Percentiles rank a stretch among this genome's conserved stretches.
phyloP scores from a whole-genome alignment of 352 stramenopile genomes.

The Peronospora belbahrii region DNA sequence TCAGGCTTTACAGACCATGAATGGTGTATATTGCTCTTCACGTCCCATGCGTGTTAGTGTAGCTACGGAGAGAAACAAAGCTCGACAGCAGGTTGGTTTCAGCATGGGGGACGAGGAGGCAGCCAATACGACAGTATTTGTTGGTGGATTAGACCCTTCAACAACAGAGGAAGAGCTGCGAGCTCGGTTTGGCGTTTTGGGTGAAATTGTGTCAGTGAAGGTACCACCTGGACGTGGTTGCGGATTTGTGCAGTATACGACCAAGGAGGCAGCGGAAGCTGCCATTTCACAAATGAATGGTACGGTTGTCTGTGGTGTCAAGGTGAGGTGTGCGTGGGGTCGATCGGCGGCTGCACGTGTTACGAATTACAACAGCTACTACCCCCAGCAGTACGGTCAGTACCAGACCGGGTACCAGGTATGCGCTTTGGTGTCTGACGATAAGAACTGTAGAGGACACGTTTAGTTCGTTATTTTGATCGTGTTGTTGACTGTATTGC shows the following conservation, averaged over 20 bases:
- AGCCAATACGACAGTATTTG: conserved; percentile 88
- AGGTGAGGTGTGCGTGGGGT: conserved; percentile 87
- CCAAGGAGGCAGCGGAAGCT: conserved; percentile 72
- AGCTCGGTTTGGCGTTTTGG: conserved; percentile 65
- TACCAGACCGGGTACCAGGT: conserved; percentile 42
- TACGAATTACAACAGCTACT: conserved; percentile 24
- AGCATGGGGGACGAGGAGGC: conserved; percentile 41
- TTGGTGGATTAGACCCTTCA: conserved; percentile 77
- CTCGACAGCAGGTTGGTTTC: conserved; percentile 25
- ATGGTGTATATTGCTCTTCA: conserved; percentile 82
- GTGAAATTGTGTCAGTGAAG: conserved; percentile 50
- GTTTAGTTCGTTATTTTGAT: background rate
- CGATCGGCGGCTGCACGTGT: conserved; percentile 58
- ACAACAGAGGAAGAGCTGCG: conserved; percentile 83
- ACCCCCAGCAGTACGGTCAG: conserved; percentile 53
- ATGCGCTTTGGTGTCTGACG: background rate
- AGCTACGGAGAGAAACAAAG: conserved; percentile 75
- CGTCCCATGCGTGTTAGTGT: conserved; percentile 86
- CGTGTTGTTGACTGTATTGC: background rate
- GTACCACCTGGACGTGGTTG: conserved; percentile 74
- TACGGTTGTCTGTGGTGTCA: conserved; percentile 60
- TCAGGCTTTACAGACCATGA: conserved; percentile 85
- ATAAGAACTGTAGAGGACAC: background rate
- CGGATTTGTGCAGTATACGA: conserved; percentile 86
- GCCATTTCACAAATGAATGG: conserved; percentile 89